Base-by-base conservation (phyloP, 352 stramenopile species). In the Phytophthora melonis region DNA sequence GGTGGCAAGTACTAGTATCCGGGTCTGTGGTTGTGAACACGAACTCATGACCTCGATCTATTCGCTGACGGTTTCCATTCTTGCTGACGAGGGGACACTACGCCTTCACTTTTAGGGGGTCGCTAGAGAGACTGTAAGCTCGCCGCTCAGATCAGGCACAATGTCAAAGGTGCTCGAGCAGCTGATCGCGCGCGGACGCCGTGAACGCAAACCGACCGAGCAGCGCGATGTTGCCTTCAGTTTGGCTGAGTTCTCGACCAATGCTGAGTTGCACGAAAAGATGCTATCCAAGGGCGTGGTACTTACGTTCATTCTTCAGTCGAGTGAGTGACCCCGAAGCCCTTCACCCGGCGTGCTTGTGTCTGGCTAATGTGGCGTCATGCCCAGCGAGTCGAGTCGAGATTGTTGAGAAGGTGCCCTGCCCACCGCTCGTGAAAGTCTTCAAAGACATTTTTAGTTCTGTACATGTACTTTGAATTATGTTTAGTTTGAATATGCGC, bases 151-250 rank as follows among this genome's bases (percentile, higher is more conserved):
- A 39, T 21, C 21, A 39, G 39, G 1, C 47, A 47, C 1, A 34
- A 93, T 93, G 88, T 95, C 95, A n/a, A 99, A 98, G 81, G 94
- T 98, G 30, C 82, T 99, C 5, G 97, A 99, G 82, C 93, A 98
- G 68, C 82, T 99, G 27, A 97, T 99, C 59, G 97, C 97, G 25
- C 92, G 97, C n/a, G 97, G 97, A 3, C 83, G 97, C n/a, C 93
- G 97, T 7, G 96, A 98, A 59, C 84, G 91, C 47, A 97, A 97
- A 74, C 93, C 95, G n/a, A 92, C 91, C 0, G 97, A 99, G 70
- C 95, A 99, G 80, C 97, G 97, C 21, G 94, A 99, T 76, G 97
- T 99, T 7, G 92, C 95, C 14, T 99, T 99, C 72, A 98, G 95
- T 39, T 81, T 99, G 7, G 96, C 95, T 5, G 96, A 99, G 72